Base-by-base conservation (phyloP, 164 flowering plant genomes). In the Echeveria elegans region DNA sequence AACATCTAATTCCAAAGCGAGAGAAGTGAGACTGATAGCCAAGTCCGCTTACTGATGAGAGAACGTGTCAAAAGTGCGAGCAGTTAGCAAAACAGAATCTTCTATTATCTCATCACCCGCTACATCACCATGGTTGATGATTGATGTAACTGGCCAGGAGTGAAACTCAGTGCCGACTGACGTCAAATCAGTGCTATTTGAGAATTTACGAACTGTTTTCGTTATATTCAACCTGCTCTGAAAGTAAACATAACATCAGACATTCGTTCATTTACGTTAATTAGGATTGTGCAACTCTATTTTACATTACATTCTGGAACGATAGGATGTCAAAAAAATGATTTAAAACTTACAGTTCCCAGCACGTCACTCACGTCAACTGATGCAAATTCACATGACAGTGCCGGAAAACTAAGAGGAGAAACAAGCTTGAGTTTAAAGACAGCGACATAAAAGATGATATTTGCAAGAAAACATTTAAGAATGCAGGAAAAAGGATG, bases 181-280 rank as follows among this genome's bases (percentile, higher is more conserved):
- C 56, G 67, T 85, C 58, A 91, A 75, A 70, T 84, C 68, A 66
- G 74, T 72, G 79, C 86, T 90, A 59, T 91, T 91, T 36, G 99
- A 77, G 73, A 77, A 89, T 71, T 91, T 94, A 56, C 88, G 86
- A 62, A 94, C 70, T 59, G 96, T 91, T 78, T 91, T 94, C 43
- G 99, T 88, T 80, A 94, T 82, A 74, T 94, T 94, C 77, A 94
- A 79, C 82, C 99, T 91, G 86, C 85, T 91, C 99, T 94, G 99
- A 72, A 75, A 78, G 58, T 66, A 71, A 72, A 15, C 30, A 31
- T 11, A n/a, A 50, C 58, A 6, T 56, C 41, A 40, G 19, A 59
- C 41, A 40, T 0, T 56, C 12, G 14, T 12, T 3, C 28, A 47
- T 2, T n/a, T n/a, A n/a, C n/a, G n/a, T n/a, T n/a, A n/a, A n/a